phyloP scores from a whole-genome alignment of 2,329 filamentous ascomycete genomes.

The Trichoderma gracile region DNA sequence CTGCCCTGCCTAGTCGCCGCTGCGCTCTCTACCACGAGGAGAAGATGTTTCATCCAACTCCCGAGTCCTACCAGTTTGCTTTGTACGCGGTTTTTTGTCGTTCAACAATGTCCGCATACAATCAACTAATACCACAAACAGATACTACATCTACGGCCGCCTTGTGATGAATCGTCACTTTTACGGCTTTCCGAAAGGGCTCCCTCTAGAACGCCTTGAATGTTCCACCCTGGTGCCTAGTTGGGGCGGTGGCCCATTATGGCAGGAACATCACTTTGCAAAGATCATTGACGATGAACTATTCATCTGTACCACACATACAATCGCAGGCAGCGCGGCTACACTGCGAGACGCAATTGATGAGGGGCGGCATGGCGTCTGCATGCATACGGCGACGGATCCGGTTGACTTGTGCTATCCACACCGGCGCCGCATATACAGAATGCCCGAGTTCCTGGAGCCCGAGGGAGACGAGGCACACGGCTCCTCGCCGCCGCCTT shows the following conservation, averaged over 20 bases:
- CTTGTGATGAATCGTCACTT: conserved; percentile 9
- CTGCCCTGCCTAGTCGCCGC: background rate
- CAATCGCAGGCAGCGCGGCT: background rate
- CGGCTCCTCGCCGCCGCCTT: background rate
- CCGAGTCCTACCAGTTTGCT: background rate
- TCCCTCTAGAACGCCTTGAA: background rate
- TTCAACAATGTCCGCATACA: too few species aligned
- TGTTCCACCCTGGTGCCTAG: background rate
- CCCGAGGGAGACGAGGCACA: background rate
- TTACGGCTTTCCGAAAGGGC: background rate
- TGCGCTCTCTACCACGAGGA: background rate
- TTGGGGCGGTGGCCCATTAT: background rate
- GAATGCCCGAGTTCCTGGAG: background rate
- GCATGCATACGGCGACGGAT: background rate
- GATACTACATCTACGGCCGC: background rate
- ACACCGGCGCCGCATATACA: background rate
- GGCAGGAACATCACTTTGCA: background rate
- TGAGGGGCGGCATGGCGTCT: background rate
- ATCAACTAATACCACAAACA: background rate
- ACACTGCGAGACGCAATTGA: background rate
- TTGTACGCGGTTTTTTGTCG: background rate
- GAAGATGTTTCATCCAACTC: background rate
- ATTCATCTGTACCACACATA: conserved; percentile 8
- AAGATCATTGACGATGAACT: background rate
- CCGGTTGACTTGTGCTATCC: background rate